Evolutionary conservation across 768 basidiomycete genomes (phyloP), one percentile per base, ranked within the genome.

Genomic region (Gloeopeniophorella convolvens): DNA sequence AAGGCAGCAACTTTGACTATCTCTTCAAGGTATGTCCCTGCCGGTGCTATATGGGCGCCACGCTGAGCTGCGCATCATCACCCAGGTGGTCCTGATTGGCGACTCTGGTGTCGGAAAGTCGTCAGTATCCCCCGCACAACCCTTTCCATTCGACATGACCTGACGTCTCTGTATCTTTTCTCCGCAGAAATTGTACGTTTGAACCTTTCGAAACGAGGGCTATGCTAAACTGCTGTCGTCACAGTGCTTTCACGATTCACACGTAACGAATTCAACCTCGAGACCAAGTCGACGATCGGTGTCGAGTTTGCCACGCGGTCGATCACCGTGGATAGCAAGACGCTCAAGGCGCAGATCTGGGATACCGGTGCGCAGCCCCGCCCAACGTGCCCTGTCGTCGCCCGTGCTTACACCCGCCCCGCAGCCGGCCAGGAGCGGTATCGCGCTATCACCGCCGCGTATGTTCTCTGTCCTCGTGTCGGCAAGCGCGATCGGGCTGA

Each of bases 81-180:
- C 43, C 32, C 54, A 98, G 95, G 90, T 97, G 62, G 95, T 99
- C 61, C 81, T 99, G 59, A 97, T 98, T 73, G 95, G 95, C 66
- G 95, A 99, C 71, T 96, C 93, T 56, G 95, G 95, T 56, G 95
- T 99, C 65, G 95, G 95, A 68, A 99, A 99, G 80, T 95, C 92
- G 94, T 98, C 73, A 68, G 93, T 86, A 60, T 62, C 62, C 43
- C 36, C 9, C 13, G 10, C 41, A 42, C 45, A 33, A 37, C 26
- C 39, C 41, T 16, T 31, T 21, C 34, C 48, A 20, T 1, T 46
- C 59, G 23, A 30, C 35, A 49, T 20, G 44, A 7, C 30, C 42
- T 34, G n/a, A n/a, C n/a, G n/a, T n/a, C n/a, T n/a, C n/a, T n/a
- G n/a, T n/a, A 30, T 42, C 15, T 26, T 43, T 20, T 58, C 10